phyloP scores from a whole-genome alignment of 768 basidiomycete genomes.

The Stropharia rugosoannulata region DNA sequence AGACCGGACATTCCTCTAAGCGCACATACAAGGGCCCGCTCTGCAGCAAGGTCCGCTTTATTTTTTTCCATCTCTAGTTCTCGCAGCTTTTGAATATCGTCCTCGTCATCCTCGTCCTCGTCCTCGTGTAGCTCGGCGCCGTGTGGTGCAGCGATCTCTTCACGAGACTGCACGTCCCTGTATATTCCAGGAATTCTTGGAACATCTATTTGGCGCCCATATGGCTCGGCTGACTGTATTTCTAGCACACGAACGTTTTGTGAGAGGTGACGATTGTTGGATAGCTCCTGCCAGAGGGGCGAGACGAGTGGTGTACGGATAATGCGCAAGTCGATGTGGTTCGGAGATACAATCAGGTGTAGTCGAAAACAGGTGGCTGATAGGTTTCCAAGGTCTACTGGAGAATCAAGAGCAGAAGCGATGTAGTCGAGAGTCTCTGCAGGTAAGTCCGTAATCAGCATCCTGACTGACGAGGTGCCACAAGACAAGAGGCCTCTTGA shows the following conservation, averaged over 20 bases:
- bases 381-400: background rate
- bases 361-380: background rate
- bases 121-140: background rate
- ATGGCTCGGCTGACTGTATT: background rate
- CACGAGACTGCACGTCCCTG: background rate
- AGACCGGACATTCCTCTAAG: slow-evolving; percentile 1
- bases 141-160: background rate
- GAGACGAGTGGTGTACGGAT: background rate
- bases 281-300: background rate
- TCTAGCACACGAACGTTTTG: background rate
- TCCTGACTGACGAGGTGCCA: background rate
- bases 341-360: background rate
- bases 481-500: background rate
- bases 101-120: background rate
- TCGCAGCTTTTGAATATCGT: background rate
- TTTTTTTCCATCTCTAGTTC: background rate
- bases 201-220: background rate
- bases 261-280: background rate
- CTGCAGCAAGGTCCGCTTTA: background rate
- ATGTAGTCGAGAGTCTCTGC: background rate
- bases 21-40: background rate
- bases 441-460: background rate
- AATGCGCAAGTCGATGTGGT: background rate
- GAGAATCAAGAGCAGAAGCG: background rate
- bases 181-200: background rate